Percentiles rank a stretch among this genome's conserved stretches.
These are phyloP conservation scores for Saccharomyces hybrid DNA, from an alignment of 1,139 yeast genomes.

Conservation along the genomic window DNA sequence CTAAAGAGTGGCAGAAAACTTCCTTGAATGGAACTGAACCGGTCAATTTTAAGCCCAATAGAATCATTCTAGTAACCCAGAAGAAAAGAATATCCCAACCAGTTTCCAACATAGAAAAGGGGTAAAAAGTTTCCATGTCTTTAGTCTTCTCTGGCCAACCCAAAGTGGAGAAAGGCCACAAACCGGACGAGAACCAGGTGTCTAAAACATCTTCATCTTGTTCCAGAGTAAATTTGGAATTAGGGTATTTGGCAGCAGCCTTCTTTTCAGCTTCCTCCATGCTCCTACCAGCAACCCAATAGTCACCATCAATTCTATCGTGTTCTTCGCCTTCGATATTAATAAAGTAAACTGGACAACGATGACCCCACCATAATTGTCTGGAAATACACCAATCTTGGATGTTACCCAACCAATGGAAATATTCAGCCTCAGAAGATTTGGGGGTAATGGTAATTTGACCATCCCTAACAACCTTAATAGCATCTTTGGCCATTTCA, in stretches of 20 bases:
- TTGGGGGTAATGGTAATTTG: slow-evolving; percentile 77
- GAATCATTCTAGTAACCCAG: slow-evolving; percentile 97
- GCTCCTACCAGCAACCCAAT: slow-evolving; percentile 88
- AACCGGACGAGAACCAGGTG: slow-evolving; percentile 97
- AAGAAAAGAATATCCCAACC: slow-evolving; percentile 99
- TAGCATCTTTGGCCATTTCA: slow-evolving; percentile 84
- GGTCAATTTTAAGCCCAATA: slow-evolving; percentile 82
- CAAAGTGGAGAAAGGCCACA: slow-evolving; percentile 95
- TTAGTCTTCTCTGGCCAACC: slow-evolving; percentile 87
- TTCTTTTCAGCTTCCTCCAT: slow-evolving; percentile 76
- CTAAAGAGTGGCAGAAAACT: slow-evolving; percentile 96
- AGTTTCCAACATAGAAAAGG: slow-evolving; percentile 91
- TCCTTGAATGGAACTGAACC: slow-evolving; percentile 91
- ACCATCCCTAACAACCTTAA: slow-evolving; percentile 78
- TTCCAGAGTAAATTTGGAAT: slow-evolving; percentile 61
- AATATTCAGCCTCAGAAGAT: slow-evolving; percentile 85
- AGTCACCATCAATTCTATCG: slow-evolving; percentile 51
- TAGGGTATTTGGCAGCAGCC: slow-evolving; percentile 70
- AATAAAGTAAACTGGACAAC: slow-evolving; percentile 94
- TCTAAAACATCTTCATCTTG: slow-evolving; percentile 98
- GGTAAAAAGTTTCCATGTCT: slow-evolving; percentile 74
- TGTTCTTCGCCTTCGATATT: slow-evolving; percentile 61
- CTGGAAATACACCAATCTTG: slow-evolving; percentile 99
- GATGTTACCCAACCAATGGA: slow-evolving; percentile 91
- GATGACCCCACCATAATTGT: slow-evolving; percentile 99